A percentile compares a stretch with the other conserved stretches of the same genome.
Conservation (phyloP, 1,139 yeast genomes). For the Pichia sp. region DNA sequence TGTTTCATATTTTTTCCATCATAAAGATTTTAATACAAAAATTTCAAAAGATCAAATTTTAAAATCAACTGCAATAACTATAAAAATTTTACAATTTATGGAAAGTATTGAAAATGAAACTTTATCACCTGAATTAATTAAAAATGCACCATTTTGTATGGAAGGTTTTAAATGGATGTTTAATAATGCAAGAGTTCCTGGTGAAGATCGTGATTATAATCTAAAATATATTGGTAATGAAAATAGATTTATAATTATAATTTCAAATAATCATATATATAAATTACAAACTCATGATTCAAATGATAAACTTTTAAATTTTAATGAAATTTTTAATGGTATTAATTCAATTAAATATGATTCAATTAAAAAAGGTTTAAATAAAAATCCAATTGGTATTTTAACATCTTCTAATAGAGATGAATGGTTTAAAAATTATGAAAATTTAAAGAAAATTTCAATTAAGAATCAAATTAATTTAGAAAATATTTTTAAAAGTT, state of each 20-base stretch:
- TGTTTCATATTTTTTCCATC: slow-evolving; percentile 85
- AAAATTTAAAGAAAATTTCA: slow-evolving; percentile 44
- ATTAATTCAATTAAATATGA: slow-evolving; percentile 50
- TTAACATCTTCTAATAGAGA: slow-evolving; percentile 85
- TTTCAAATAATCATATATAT: slow-evolving; percentile 75
- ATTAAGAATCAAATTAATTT: slow-evolving; percentile 44
- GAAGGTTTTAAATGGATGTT: slow-evolving; percentile 89
- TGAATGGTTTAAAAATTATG: slow-evolving; percentile 62
- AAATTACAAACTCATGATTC: slow-evolving; percentile 63
- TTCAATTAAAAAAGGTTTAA: slow-evolving; percentile 37
- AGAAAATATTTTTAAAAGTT: slow-evolving; percentile 65
- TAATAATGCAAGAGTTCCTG: slow-evolving; percentile 80
- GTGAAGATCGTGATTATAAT: slow-evolving; percentile 51
- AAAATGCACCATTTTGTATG: slow-evolving; percentile 85
- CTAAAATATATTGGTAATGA: slow-evolving; percentile 42
- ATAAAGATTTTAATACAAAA: slow-evolving; percentile 53
- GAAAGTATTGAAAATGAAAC: slow-evolving; percentile 51
- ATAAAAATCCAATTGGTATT: slow-evolving; percentile 54
- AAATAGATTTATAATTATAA: slow-evolving; percentile 67
- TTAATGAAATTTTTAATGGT: slow-evolving; percentile 61
- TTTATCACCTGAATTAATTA: slow-evolving; percentile 73
- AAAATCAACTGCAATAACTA: slow-evolving; percentile 63
- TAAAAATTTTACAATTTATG: slow-evolving; percentile 51
- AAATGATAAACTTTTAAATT: slow-evolving; percentile 48
- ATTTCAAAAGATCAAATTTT: slow-evolving; percentile 66